These are phyloP conservation scores for Ophiocordyceps camponoti-rufipedis DNA, from an alignment of 2,329 filamentous ascomycete genomes.

Conservation along the genomic window DNA sequence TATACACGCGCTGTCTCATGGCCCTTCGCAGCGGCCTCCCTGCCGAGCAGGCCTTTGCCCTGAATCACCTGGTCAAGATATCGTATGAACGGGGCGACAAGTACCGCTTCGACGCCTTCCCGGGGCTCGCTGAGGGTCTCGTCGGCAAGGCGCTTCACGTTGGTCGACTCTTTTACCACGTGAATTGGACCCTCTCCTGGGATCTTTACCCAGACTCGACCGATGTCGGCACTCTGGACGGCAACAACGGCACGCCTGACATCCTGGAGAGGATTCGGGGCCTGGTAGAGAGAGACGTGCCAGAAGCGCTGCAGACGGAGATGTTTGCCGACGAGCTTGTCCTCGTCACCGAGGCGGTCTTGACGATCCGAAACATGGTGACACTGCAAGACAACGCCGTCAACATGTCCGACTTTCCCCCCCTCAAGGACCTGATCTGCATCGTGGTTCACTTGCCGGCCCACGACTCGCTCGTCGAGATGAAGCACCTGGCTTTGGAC, in stretches of 20 bases:
- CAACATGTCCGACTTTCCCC: conserved; percentile 57
- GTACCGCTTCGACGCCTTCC: conserved; percentile 86
- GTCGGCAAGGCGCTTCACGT: conserved; percentile 71
- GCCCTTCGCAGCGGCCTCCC: conserved; percentile 64
- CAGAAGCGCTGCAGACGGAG: conserved; percentile 55
- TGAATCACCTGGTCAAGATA: conserved; percentile 89
- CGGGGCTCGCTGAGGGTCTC: conserved; percentile 71
- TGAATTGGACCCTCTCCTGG: conserved; percentile 68
- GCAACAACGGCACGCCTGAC: conserved; percentile 29
- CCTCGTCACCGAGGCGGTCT: conserved; percentile 65
- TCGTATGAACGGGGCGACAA: conserved; percentile 90
- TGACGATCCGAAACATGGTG: conserved; percentile 93
- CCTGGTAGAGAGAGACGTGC: conserved; percentile 38
- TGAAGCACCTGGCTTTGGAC: conserved; percentile 82
- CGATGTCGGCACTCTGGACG: conserved; percentile 25
- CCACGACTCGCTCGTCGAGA: conserved; percentile 54
- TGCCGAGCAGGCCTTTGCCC: conserved; percentile 76
- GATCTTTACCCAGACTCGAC: conserved; percentile 31
- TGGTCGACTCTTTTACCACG: conserved; percentile 60
- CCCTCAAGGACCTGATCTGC: conserved; percentile 66
- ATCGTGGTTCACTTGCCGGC: conserved; percentile 64
- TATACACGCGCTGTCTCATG: conserved; percentile 76
- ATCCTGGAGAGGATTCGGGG: conserved; percentile 49
- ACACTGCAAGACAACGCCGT: conserved; percentile 75
- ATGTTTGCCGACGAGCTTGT: conserved; percentile 53